Conservation (phyloP, 768 basidiomycete genomes). For the Suillus decipiens region DNA sequence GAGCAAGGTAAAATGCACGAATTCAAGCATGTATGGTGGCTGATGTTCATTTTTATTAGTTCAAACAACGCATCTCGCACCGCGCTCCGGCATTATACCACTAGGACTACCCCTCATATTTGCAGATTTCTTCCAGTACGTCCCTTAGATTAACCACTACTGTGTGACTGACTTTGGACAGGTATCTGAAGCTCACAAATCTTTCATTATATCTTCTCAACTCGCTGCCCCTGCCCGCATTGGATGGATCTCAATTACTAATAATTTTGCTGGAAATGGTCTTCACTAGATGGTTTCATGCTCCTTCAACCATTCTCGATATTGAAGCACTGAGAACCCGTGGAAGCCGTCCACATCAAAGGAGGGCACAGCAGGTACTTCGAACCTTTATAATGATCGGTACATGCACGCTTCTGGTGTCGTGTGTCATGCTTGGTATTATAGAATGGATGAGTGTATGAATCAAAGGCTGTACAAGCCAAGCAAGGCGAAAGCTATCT, state of each 20-base stretch:
- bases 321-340: slow-evolving; percentile 20
- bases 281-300: slow-evolving; percentile 4
- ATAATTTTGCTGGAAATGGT: slow-evolving; percentile 30
- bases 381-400: slow-evolving; percentile 19
- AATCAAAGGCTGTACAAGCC: slow-evolving; percentile 10
- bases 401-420: slow-evolving; percentile 23
- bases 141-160: slow-evolving; percentile 11
- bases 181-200: slow-evolving; percentile 66
- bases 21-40: background rate
- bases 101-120: slow-evolving; percentile 39
- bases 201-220: slow-evolving; percentile 84
- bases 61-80: slow-evolving; percentile 1
- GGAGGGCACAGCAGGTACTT: slow-evolving; percentile 19
- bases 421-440: slow-evolving; percentile 24
- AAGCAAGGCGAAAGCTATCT: slow-evolving; percentile 6
- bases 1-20: slow-evolving; percentile 54
- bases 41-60: background rate
- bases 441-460: slow-evolving; percentile 22
- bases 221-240: slow-evolving; percentile 66
- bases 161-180: slow-evolving; percentile 23
- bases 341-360: slow-evolving; percentile 10
- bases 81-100: slow-evolving; percentile 30
- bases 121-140: slow-evolving; percentile 57
- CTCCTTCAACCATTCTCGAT: slow-evolving; percentile 17
- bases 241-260: slow-evolving; percentile 73